Evolutionary conservation across 371 early-diverging fungal species (phyloP).

Genomic region (Capillidium heterosporum): DNA sequence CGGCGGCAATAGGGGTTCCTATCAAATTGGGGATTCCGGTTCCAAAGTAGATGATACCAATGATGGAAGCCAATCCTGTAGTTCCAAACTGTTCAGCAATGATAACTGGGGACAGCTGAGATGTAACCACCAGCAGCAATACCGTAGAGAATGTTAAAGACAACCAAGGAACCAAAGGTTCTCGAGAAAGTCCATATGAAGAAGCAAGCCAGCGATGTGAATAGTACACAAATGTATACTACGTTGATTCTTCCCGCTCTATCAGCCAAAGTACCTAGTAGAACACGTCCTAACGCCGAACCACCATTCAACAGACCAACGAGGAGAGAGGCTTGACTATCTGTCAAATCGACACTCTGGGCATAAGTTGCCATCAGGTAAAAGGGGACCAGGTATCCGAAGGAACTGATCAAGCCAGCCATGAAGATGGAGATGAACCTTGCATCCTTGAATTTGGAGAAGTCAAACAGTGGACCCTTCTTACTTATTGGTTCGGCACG

Average conservation of each 20-base stretch:
- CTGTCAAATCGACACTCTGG: conserved; percentile 11
- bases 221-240: conserved; percentile 17
- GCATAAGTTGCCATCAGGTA: conserved; percentile 1
- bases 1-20: conserved; percentile 21
- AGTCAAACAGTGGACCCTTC: conserved; percentile 16
- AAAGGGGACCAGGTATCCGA: conserved; percentile 4
- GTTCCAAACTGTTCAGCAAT: neutral
- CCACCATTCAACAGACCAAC: conserved; percentile 31
- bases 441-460: neutral
- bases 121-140: conserved; percentile 29
- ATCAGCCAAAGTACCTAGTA: conserved; percentile 37
- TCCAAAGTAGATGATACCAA: conserved; percentile 17
- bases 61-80: conserved; percentile 15
- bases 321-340: conserved; percentile 21
- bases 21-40: conserved; percentile 15
- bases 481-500: conserved; percentile 5
- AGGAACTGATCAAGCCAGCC: neutral
- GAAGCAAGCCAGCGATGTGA: conserved; percentile 26
- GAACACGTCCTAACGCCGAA: conserved; percentile 42
- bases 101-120: neutral
- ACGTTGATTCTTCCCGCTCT: conserved; percentile 37
- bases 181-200: conserved; percentile 42
- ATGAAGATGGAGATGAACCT: neutral
- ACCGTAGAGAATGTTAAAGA: conserved; percentile 30
- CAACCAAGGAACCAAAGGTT: conserved; percentile 19